These are phyloP conservation scores for Lasiosphaeriaceae sp. DNA, from an alignment of 495 filamentous ascomycete genomes.

Conservation along the genomic window DNA sequence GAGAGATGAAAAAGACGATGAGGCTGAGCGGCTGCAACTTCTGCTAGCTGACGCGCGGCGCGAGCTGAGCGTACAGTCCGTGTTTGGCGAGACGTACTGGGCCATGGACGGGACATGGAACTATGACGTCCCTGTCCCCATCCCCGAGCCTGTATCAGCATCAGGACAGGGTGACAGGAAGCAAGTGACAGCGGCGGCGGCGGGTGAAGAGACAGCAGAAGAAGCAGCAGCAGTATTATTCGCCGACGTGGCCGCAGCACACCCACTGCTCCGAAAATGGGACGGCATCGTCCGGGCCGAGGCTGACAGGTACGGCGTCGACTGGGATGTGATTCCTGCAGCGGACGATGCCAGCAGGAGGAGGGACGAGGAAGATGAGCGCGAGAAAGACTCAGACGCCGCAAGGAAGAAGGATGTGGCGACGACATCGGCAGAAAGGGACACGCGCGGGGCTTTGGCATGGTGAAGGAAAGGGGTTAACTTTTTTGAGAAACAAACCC, in stretches of 20 bases:
- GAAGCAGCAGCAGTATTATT: slow-evolving; percentile 38
- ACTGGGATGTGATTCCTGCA: slow-evolving; percentile 31
- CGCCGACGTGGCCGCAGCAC: slow-evolving; percentile 52
- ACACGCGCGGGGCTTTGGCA: slow-evolving; percentile 12
- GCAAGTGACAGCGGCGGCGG: slow-evolving; percentile 11
- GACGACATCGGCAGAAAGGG: background rate
- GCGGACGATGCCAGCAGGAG: slow-evolving; percentile 10
- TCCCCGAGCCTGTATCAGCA: too few relatives aligned
- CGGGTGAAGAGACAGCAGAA: slow-evolving; percentile 25
- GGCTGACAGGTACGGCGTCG: slow-evolving; percentile 37
- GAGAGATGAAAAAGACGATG: background rate
- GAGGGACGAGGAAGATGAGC: slow-evolving; percentile 6
- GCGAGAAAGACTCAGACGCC: background rate
- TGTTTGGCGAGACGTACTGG: slow-evolving; percentile 63
- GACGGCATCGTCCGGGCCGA: slow-evolving; percentile 37
- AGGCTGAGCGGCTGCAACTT: slow-evolving; percentile 21
- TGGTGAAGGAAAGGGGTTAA: slow-evolving; percentile 8
- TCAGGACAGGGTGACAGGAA: too few relatives aligned
- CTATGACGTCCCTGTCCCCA: slow-evolving; percentile 46
- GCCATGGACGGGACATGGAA: slow-evolving; percentile 58
- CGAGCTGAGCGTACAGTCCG: slow-evolving; percentile 56
- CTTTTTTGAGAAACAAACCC: too few relatives aligned
- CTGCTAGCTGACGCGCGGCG: slow-evolving; percentile 50
- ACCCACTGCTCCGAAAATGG: slow-evolving; percentile 60
- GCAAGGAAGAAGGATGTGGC: background rate